Evolutionary conservation across 805 yeast species (phyloP), one percentile per base, ranked within the genome.

Genomic region (Schizosaccharomyces pombe): DNA sequence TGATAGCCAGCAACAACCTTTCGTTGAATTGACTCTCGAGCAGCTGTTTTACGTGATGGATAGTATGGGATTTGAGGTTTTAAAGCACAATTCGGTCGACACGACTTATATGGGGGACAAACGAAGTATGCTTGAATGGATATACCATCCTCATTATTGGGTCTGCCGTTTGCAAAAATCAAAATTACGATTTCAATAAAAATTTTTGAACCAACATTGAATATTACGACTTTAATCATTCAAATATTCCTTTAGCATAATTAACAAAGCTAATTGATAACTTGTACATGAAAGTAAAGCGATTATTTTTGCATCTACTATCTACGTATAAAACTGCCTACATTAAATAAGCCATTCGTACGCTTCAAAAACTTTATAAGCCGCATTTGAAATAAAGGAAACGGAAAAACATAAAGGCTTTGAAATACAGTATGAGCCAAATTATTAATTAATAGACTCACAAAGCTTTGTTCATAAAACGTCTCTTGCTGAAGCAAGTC

Each of bases 401-500:
- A n/a, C n/a, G n/a, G n/a, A n/a, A n/a, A n/a, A n/a, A n/a, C n/a
- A n/a, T n/a, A n/a, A n/a, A n/a, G n/a, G n/a, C n/a, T n/a, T n/a
- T n/a, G n/a, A n/a, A n/a, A n/a, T n/a, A n/a, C n/a, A n/a, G n/a
- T n/a, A n/a, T n/a, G n/a, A n/a, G n/a, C n/a, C 43, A 37, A 16
- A 6, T 37, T 14, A 37, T 14, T 16, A 2, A 37, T 16, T 24
- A 37, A 16, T 24, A 37, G 19, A n/a, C 49, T 51, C 32, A 81
- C 62, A 85, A 73, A 60, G 82, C 76, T 68, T 87, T 85, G 70
- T 91, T 91, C 98, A 91, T 91, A 66, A 91, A 91, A 65, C 85
- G 78, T 69, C 94, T 82, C 70, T 91, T 80, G 40, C 95, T 83
- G 67, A 91, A 91, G 1, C 96, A 95, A 62, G 91, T 70, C 99